phyloP scores from a whole-genome alignment of 169 alveolate species.

The Fabrea salina region DNA sequence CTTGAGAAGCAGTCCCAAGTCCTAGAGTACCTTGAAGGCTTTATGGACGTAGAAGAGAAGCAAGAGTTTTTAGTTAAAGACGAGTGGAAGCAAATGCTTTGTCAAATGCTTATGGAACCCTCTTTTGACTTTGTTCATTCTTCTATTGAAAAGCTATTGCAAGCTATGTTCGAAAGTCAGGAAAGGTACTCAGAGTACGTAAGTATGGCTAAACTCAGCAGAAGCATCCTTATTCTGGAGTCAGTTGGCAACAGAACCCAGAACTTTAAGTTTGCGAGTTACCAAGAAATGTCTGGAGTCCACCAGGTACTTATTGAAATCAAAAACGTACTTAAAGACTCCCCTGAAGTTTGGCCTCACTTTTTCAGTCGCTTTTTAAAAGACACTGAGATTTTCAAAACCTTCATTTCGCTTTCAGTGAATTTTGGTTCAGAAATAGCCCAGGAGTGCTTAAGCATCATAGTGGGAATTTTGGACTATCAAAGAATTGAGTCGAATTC shows the following conservation, averaged over 20 bases:
- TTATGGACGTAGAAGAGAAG: neutral
- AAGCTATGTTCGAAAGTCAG: neutral
- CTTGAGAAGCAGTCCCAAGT: neutral
- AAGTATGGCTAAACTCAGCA: neutral
- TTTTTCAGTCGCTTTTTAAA: neutral
- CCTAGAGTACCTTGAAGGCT: neutral
- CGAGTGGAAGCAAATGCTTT: neutral
- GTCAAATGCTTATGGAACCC: neutral
- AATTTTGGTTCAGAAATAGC: neutral
- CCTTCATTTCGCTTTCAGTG: neutral
- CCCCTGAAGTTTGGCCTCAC: neutral
- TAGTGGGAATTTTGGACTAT: neutral
- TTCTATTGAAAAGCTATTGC: neutral
- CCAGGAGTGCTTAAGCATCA: slow-evolving; percentile 14
- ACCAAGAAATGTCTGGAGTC: neutral
- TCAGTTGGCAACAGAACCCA: neutral
- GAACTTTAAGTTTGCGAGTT: neutral
- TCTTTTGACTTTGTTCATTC: neutral
- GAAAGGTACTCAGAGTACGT: neutral
- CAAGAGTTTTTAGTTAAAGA: neutral
- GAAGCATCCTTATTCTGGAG: neutral
- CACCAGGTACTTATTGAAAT: neutral
- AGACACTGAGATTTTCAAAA: neutral
- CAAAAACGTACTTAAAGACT: neutral
- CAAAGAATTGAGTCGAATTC: neutral